A percentile compares a stretch with the other conserved stretches of the same genome.
Evolutionary conservation across 257 asterid species (phyloP).

Genomic region (Linderniella brevidens): DNA sequence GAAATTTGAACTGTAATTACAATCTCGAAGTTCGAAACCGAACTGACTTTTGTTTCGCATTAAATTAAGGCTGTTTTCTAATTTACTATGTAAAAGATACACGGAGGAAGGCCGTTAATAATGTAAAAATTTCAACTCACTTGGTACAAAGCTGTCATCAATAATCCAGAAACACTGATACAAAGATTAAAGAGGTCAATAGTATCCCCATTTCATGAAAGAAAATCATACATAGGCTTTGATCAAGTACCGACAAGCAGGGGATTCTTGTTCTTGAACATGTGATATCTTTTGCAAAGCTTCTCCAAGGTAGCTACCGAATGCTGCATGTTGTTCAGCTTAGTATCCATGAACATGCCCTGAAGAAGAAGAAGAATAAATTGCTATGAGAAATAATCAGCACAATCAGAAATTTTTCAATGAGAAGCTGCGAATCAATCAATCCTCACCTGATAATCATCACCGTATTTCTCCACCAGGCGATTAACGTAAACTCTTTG

Average conservation of each 20-base stretch:
- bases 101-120: too few species aligned
- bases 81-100: too few species aligned
- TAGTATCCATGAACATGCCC: conserved; percentile 93
- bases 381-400: neutral
- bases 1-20: neutral
- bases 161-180: too few species aligned
- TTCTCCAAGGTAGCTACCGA: conserved; percentile 67
- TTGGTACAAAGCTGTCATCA: too few species aligned
- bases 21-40: too few species aligned
- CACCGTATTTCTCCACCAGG: conserved; percentile 70
- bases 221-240: neutral
- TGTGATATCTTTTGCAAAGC: conserved; percentile 63
- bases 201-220: too few species aligned
- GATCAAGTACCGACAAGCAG: conserved; percentile 28
- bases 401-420: neutral
- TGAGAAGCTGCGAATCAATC: neutral
- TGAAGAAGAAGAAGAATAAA: conserved; percentile 20
- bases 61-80: too few species aligned
- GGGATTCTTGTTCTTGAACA: conserved; percentile 44
- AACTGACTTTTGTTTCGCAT: too few species aligned
- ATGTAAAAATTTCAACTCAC: too few species aligned
- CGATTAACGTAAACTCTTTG: conserved; percentile 52
- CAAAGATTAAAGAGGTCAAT: too few species aligned
- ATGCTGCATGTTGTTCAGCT: conserved; percentile 79
- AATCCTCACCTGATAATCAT: conserved; percentile 49